Base-by-base conservation (phyloP, 345 rosid genomes). In the Eucalyptus marginata region DNA sequence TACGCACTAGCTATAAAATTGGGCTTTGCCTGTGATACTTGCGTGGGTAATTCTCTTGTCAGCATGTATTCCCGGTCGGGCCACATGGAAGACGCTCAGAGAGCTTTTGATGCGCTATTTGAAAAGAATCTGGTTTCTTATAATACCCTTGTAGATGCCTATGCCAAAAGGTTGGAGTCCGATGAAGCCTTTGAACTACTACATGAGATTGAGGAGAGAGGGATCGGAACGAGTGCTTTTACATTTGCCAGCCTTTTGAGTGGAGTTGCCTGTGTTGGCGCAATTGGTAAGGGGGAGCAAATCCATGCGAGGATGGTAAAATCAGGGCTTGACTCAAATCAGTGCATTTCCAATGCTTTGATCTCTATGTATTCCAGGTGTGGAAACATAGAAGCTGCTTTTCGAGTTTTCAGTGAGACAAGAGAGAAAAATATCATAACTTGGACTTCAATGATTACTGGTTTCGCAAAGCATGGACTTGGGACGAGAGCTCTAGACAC, bases 381-480 rank as follows among this genome's bases (percentile, higher is more conserved):
- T 16, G 96, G 95, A 90, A 92, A 93, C 89, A 91, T 95, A 62
- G 94, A 95, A 88, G 89, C 94, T 88, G 96, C 96, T 89, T 94
- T 91, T 62, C 92, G 87, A 91, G 95, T 94, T 91, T 96, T 96
- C 88, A 90, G 58, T 17, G 83, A 91, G 56, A 94, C 94, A 52
- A 52, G 66, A 81, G 91, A 93, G 91, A 90, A 90, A 66, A 95
- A 96, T 88, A 91, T 96, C 83, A 93, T 95, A 89, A 94, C 97
- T 18, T 96, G 97, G 97, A 95, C 97, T 87, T 93, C 97, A 16
- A 95, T 95, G 95, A 93, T 96, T 80, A 94, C 98, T 7, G 98
- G 96, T 83, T 95, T 95, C 10, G 89, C 96, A 20, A 96, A 95
- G 91, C 98, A 96, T 71, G 97, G 97, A 88, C 92, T 90, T 40